Conservation (phyloP, 1,139 yeast species). For the Schizosaccharomyces versatilis region DNA sequence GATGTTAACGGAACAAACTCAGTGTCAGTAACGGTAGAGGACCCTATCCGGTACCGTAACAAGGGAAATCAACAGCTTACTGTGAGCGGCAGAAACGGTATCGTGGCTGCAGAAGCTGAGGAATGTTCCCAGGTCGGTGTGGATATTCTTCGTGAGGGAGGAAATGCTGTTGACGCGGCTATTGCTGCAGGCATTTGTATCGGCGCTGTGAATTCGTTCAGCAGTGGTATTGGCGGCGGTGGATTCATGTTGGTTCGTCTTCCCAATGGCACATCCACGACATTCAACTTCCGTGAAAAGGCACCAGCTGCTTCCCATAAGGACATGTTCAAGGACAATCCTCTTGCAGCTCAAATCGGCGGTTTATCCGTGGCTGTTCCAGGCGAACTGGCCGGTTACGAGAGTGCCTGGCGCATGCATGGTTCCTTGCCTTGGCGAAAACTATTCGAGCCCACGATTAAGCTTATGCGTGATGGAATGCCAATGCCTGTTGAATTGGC, state of each 20-base stretch:
- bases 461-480: constrained; percentile 50
- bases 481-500: constrained; percentile 30
- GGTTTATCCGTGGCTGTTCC: constrained; percentile 76
- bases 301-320: constrained; percentile 47
- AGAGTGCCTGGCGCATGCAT: constrained; percentile 33
- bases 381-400: constrained; percentile 69
- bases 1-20: too few relatives aligned
- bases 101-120: constrained; percentile 58
- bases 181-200: constrained; percentile 73
- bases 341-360: constrained; percentile 41
- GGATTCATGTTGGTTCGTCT: constrained; percentile 12
- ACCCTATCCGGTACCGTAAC: neutral
- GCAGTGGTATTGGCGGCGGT: constrained; percentile 66
- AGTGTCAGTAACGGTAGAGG: too few relatives aligned
- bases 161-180: constrained; percentile 79
- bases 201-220: constrained; percentile 61
- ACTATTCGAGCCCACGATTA: constrained; percentile 51
- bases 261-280: constrained; percentile 11
- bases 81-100: constrained; percentile 22
- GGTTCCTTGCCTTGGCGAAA: constrained; percentile 52
- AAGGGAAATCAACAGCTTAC: neutral
- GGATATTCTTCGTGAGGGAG: constrained; percentile 31
- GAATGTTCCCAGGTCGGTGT: constrained; percentile 50
- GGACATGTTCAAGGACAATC: constrained; percentile 37
- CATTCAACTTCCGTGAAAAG: constrained; percentile 70